These are phyloP conservation scores for Coix lacrymajobi DNA, from an alignment of 176 grass and related monocot genomes.

Conservation along the genomic window DNA sequence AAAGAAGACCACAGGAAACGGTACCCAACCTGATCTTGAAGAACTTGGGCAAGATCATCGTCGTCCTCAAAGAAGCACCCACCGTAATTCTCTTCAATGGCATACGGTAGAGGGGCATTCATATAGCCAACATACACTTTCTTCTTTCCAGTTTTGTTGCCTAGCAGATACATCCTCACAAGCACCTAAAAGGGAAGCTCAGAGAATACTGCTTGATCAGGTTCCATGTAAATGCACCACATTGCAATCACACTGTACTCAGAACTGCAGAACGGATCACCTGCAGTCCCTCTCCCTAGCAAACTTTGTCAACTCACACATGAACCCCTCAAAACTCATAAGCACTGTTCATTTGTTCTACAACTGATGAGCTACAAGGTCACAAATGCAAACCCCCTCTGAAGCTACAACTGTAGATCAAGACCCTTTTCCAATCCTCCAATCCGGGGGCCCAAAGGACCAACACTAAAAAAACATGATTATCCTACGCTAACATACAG, in stretches of 20 bases:
- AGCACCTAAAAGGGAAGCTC: constrained; percentile 16
- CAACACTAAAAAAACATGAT: neutral
- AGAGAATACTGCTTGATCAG: neutral
- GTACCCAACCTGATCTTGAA: constrained; percentile 71
- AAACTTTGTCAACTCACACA: neutral
- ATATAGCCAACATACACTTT: constrained; percentile 38
- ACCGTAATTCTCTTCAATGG: constrained; percentile 61
- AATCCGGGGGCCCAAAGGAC: neutral
- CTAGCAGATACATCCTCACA: constrained; percentile 27
- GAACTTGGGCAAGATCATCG: constrained; percentile 60
- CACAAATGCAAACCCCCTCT: neutral
- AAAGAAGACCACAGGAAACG: neutral
- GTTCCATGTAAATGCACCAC: neutral
- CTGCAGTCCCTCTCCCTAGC: neutral
- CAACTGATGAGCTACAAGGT: neutral
- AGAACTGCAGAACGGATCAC: neutral
- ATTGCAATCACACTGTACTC: neutral
- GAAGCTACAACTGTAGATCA: neutral
- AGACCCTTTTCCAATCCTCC: neutral
- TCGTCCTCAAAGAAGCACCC: constrained; percentile 63
- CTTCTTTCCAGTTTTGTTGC: constrained; percentile 28
- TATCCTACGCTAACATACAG: neutral
- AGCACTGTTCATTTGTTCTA: neutral
- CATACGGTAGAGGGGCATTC: constrained; percentile 38
- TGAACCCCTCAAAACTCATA: neutral